phyloP scores from a whole-genome alignment of 371 early-diverging fungal species.

The Mucor lusitanicus region DNA sequence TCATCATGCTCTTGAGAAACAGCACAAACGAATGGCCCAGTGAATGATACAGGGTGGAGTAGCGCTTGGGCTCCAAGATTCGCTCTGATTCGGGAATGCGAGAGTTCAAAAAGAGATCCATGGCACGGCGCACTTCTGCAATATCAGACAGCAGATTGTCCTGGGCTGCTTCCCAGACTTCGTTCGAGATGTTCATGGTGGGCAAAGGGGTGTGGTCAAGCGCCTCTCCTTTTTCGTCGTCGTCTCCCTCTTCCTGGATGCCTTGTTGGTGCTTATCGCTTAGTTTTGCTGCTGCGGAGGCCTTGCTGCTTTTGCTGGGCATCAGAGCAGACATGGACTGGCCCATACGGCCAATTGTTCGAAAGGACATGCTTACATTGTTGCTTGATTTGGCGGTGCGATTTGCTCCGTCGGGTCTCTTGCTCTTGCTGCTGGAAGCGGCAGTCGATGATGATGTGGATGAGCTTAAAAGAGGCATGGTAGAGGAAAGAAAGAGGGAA shows the following conservation, averaged over 20 bases:
- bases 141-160: conserved; percentile 43
- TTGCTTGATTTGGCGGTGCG: conserved; percentile 77
- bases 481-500: background rate
- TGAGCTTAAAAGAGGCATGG: conserved; percentile 11
- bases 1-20: conserved; percentile 72
- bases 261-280: background rate
- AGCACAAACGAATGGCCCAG: conserved; percentile 69
- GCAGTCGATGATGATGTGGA: conserved; percentile 78
- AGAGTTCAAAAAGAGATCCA: conserved; percentile 71
- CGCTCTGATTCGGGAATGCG: conserved; percentile 66
- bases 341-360: conserved; percentile 20
- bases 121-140: conserved; percentile 54
- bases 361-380: conserved; percentile 23
- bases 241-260: conserved; percentile 11
- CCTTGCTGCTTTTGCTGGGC: conserved; percentile 6
- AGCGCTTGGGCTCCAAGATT: conserved; percentile 46
- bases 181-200: conserved; percentile 5
- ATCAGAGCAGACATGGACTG: conserved; percentile 15
- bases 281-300: background rate
- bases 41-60: conserved; percentile 64
- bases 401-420: conserved; percentile 88
- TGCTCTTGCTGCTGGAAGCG: conserved; percentile 65
- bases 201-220: conserved; percentile 37
- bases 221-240: conserved; percentile 35
- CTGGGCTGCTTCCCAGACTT: conserved; percentile 11